These are phyloP conservation scores for Crithidia brevicula DNA, from an alignment of 208 protist genomes.

Conservation along the genomic window DNA sequence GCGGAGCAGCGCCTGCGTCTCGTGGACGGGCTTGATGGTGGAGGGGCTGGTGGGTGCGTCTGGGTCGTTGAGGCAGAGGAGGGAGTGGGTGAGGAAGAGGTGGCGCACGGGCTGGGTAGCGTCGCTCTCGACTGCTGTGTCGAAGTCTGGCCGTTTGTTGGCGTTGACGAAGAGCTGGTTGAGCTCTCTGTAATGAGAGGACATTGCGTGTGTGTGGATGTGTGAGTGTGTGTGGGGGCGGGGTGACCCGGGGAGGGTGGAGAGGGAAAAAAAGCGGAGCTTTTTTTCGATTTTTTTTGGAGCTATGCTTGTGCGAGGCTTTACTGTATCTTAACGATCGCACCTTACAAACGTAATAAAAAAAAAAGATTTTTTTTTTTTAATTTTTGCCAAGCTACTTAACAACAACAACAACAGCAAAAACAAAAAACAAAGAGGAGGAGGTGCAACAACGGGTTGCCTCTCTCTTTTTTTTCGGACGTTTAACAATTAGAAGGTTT, in stretches of 20 bases:
- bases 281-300: too few species aligned
- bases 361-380: too few species aligned
- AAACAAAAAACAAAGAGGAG: not conserved
- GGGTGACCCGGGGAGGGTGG: too few species aligned
- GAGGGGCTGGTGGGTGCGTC: constrained; percentile 21
- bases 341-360: too few species aligned
- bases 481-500: too few species aligned
- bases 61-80: constrained; percentile 22
- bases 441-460: not conserved
- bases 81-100: constrained; percentile 52
- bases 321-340: too few species aligned
- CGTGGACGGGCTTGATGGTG: constrained; percentile 30
- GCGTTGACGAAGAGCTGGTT: constrained; percentile 45
- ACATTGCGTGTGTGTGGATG: too few species aligned
- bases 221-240: too few species aligned
- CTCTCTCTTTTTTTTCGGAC: too few species aligned
- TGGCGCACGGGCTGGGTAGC: constrained; percentile 53
- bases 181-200: constrained; percentile 63
- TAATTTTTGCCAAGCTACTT: too few species aligned
- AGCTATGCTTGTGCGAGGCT: too few species aligned
- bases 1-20: constrained; percentile 31
- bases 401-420: not conserved
- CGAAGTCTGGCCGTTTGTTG: constrained; percentile 56
- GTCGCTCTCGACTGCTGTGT: constrained; percentile 45
- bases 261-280: too few species aligned